Evolutionary conservation across 1,284 basidiomycete species (phyloP), one percentile per base, ranked within the genome.

Genomic region (Quambalaria eucalypti): DNA sequence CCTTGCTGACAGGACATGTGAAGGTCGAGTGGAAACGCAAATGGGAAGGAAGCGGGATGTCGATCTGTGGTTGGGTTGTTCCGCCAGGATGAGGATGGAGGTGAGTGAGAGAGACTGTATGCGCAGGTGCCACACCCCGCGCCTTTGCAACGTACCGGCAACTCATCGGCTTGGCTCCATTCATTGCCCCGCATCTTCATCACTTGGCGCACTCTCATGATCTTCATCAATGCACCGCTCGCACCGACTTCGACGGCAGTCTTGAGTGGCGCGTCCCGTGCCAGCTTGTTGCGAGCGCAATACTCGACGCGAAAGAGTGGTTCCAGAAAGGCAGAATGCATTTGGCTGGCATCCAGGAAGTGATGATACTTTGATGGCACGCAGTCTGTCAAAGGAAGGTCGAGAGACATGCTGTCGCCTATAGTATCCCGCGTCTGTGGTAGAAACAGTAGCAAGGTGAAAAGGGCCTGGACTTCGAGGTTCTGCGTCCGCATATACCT

Each of bases 1-100:
- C 93, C 77, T 97, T 98, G 14, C 89, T 93, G 28, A 99, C 93
- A 1, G 95, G 90, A 76, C 95, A 99, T 40, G 90, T 86, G 75
- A 99, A 98, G 57, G 95, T 87, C 1, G 91, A 95, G 76, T 99
- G 95, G 77, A 93, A 97, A 28, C 90, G 58, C 23, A 74, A 81
- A 67, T 91, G 86, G 1, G 62, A 40, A 0, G 87, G 84, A 10
- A 98, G 76, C 0, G 90, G 88, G 63, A 98, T 90, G 78, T 96
- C 93, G 73, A 97, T 90, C 91, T 95, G 68, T 26, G 16, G 28
- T 28, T 6, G 33, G 16, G 31, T 21, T 16, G 28, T 36, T 38
- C 16, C 2, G 28, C 28, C 23, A 23, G 19, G 16, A 19, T 7
- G 48, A 28, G 10, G 16, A 21, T 3, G 21, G n/a, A 19, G 38